phyloP scores from a whole-genome alignment of 139 green algal genomes.

The Picochlorum sp. region DNA sequence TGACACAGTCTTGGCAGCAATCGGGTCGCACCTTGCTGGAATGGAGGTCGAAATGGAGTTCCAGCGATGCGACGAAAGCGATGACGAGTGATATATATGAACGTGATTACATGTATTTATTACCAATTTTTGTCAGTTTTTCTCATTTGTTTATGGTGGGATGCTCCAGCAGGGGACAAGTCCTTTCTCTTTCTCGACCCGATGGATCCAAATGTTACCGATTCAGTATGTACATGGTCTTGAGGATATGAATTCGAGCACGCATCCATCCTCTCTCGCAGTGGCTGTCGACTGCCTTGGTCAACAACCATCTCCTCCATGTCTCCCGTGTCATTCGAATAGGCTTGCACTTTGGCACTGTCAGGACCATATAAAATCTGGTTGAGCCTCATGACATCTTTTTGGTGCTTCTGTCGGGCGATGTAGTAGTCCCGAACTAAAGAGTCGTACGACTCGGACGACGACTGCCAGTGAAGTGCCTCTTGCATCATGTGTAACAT shows the following conservation, averaged over 20 bases:
- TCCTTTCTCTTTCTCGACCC: no score
- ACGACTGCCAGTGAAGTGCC: neutral
- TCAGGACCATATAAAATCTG: slow-evolving; percentile 4
- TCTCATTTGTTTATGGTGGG: no score
- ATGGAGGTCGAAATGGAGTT: slow-evolving; percentile 25
- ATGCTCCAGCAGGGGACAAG: no score
- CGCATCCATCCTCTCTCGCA: no score
- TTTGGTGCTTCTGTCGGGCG: neutral
- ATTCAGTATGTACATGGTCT: no score
- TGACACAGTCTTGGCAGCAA: slow-evolving; percentile 30
- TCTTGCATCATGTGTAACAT: slow-evolving; percentile 2
- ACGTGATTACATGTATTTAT: neutral
- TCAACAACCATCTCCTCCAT: no score
- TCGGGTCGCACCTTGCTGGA: slow-evolving; percentile 7
- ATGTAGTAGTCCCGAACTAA: neutral
- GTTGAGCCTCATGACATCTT: slow-evolving; percentile 1
- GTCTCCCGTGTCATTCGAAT: neutral
- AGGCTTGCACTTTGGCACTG: neutral
- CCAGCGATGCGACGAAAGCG: slow-evolving; percentile 25
- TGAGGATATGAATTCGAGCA: no score
- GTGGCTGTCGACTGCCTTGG: no score
- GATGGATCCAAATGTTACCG: no score
- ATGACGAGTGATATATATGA: neutral
- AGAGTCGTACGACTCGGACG: neutral
- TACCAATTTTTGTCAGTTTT: no score